A percentile compares a stretch with the other conserved stretches of the same genome.
Evolutionary conservation across 177 flowering plant species (phyloP).

Genomic region (Tripterygium wilfordii): DNA sequence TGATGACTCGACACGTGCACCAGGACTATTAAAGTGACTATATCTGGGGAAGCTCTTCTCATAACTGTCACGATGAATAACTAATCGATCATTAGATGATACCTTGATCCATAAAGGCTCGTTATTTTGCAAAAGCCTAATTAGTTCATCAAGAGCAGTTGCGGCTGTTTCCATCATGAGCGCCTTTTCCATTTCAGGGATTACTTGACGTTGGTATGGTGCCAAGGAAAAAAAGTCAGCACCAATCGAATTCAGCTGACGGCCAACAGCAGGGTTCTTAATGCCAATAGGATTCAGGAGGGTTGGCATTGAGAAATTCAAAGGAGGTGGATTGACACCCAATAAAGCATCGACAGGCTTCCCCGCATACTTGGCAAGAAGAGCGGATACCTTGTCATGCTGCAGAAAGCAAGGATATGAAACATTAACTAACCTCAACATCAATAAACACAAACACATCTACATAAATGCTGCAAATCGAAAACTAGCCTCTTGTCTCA

Average conservation of each 20-base stretch:
- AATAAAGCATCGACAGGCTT: too few species aligned
- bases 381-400: slow-evolving; percentile 25
- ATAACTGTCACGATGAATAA: slow-evolving; percentile 23
- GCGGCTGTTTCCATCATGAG: slow-evolving; percentile 23
- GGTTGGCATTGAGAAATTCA: too few species aligned
- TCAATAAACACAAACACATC: too few species aligned
- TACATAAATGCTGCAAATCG: too few species aligned
- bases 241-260: neutral
- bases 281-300: too few species aligned
- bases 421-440: too few species aligned
- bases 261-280: neutral
- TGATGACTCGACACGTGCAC: slow-evolving; percentile 25
- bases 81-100: slow-evolving; percentile 8
- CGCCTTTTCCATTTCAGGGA: slow-evolving; percentile 19
- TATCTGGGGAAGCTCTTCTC: slow-evolving; percentile 17
- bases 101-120: slow-evolving; percentile 35
- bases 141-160: slow-evolving; percentile 25
- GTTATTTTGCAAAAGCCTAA: slow-evolving; percentile 17
- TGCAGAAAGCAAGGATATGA: slow-evolving; percentile 8
- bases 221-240: neutral
- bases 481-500: slow-evolving; percentile 34
- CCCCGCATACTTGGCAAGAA: slow-evolving; percentile 27
- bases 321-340: too few species aligned
- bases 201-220: too few species aligned
- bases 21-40: slow-evolving; percentile 13